phyloP scores from a whole-genome alignment of 2,329 filamentous ascomycete species.

The Colletotrichum sp. region DNA sequence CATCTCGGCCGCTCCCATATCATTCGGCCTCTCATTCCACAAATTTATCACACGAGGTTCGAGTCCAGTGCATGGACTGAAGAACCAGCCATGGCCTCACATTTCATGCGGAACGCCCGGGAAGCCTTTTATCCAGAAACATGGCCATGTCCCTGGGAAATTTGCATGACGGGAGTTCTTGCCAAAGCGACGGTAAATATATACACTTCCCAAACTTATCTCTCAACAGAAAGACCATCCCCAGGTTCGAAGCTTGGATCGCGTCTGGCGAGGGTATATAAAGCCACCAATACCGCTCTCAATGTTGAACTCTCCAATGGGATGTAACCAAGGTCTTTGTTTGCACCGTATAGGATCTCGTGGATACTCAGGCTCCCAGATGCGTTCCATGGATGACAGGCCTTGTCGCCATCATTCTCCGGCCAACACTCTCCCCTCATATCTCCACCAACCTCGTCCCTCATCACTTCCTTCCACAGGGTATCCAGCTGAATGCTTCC shows the following conservation, averaged over 20 bases:
- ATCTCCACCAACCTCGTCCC: neutral
- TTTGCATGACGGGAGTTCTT: neutral
- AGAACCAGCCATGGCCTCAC: rapidly evolving
- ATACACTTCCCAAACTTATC: neutral
- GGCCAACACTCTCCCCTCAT: rapidly evolving
- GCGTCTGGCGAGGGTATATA: neutral
- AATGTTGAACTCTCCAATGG: neutral
- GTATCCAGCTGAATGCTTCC: neutral
- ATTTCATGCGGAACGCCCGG: too few relatives aligned
- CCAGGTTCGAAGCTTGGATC: rapidly evolving
- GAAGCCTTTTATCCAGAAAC: too few relatives aligned
- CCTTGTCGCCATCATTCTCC: rapidly evolving
- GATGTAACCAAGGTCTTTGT: neutral
- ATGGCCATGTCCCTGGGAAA: rapidly evolving
- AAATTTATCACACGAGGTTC: neutral
- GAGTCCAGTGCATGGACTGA: rapidly evolving
- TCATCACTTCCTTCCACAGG: neutral
- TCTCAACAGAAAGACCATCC: neutral
- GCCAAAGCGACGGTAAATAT: neutral
- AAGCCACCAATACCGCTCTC: neutral
- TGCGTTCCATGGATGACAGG: neutral
- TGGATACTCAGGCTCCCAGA: rapidly evolving
- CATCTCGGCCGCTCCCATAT: rapidly evolving
- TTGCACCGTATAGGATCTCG: too few relatives aligned
- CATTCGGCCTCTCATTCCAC: rapidly evolving